Base-by-base conservation (phyloP, 2,329 filamentous ascomycete genomes). In the Aspergillus transmontanensis region DNA sequence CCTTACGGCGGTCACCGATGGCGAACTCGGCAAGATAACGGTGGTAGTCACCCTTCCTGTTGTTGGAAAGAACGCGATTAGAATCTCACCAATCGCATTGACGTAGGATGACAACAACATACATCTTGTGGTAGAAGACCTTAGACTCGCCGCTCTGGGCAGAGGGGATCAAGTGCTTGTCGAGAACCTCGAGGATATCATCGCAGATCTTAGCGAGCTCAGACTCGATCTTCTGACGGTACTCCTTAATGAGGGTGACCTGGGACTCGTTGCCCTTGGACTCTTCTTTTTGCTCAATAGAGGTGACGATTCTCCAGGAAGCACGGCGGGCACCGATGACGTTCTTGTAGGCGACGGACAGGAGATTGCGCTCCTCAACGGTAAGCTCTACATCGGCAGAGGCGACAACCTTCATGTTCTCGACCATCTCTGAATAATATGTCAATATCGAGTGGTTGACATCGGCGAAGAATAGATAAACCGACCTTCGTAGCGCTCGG, bases 121-220 rank as follows among this genome's bases (percentile, higher is more conserved):
- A 96, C 93, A 98, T 98, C 90, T 98, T 98, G 91, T 98, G 94
- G 86, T 97, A 97, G 86, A 98, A 98, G 75, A 98, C 94, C 89
- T 97, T 97, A 76, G 93, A 97, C 87, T 98, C 94, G 83, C 94
- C 94, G 76, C 89, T 93, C 86, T 95, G 90, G 73, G 94, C 94
- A 75, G 92, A 95, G 74, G 93, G 92, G 76, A 98, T 97, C 77
- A 98, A 86, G 85, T 94, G 91, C 84, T 94, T 83, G 84, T 97
- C 93, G 63, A 98, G 89, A 74, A 97, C 94, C 75, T 96, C 91
- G 69, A 98, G 90, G 79, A 98, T 95, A 79, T 98, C 94, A 80
- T 97, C 91, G 85, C 94, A 97, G 85, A 98, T 95, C 87, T 96
- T 95, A 81, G 91, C 93, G 65, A 98, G 90, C 86, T 98, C 94